phyloP scores from a whole-genome alignment of 2,329 filamentous ascomycete genomes.

The Ascosphaera pollenicola region DNA sequence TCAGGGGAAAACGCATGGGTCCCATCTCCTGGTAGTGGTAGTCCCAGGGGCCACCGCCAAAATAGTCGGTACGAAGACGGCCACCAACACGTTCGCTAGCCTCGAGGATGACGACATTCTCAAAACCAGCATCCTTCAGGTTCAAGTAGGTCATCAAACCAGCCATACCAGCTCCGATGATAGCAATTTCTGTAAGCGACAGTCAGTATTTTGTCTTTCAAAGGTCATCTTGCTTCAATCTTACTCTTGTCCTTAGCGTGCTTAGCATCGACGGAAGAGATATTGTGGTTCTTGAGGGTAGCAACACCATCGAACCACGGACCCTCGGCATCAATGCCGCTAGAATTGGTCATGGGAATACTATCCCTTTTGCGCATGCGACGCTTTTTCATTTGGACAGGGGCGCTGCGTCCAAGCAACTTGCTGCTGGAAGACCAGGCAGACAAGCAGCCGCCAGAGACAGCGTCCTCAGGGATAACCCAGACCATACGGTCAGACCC shows the following conservation, averaged over 20 bases:
- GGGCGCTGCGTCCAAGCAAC: constrained; percentile 1
- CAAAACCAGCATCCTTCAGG: constrained; percentile 21
- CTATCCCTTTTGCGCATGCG: not conserved
- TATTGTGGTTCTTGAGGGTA: constrained; percentile 5
- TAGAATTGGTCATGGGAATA: not conserved
- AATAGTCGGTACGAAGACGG: constrained; percentile 21
- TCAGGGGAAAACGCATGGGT: constrained; percentile 10
- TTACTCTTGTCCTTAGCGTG: constrained; percentile 3
- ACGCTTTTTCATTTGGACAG: not conserved
- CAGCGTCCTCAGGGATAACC: not conserved
- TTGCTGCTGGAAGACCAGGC: not conserved
- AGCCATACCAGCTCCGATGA: constrained; percentile 24
- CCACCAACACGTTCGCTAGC: constrained; percentile 20
- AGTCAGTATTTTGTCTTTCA: constrained; percentile 1
- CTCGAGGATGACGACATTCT: constrained; percentile 24
- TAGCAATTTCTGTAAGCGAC: constrained; percentile 11
- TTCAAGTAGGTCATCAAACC: constrained; percentile 23
- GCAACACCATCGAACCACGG: constrained; percentile 11
- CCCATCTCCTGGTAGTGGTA: constrained; percentile 11
- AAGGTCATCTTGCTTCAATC: not conserved
- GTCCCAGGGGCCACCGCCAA: constrained; percentile 10
- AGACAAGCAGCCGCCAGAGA: not conserved
- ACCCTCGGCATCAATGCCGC: constrained; percentile 7
- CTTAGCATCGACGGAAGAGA: constrained; percentile 1
- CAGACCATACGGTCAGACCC: not conserved